Conservation (phyloP, 2,329 filamentous ascomycete species). For the Paracoccidioides brasiliensis region DNA sequence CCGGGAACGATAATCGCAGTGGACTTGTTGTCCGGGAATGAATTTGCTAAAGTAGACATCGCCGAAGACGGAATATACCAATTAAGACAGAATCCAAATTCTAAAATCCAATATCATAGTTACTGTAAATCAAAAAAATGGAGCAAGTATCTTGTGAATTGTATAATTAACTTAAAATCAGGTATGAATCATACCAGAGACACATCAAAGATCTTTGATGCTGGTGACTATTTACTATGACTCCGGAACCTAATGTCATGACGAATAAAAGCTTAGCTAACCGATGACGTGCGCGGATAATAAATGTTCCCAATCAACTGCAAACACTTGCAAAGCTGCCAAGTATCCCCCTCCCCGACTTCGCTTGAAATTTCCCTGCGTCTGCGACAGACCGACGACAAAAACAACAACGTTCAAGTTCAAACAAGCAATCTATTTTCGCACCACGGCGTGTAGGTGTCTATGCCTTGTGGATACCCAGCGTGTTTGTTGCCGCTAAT, state of each 20-base stretch:
- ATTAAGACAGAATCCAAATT: background rate
- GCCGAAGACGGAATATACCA: constrained; percentile 7
- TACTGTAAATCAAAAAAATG: background rate
- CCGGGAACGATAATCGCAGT: constrained; percentile 63
- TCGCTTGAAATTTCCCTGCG: background rate
- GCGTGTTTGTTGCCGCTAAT: background rate
- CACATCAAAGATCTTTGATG: too few relatives aligned
- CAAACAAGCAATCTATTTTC: too few relatives aligned
- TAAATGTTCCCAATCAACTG: background rate
- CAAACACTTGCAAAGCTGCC: constrained; percentile 13
- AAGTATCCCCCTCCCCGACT: background rate
- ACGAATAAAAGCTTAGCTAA: background rate
- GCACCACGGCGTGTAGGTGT: background rate
- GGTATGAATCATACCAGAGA: too few relatives aligned
- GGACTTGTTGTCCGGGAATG: constrained; percentile 41
- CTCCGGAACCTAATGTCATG: background rate
- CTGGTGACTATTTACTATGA: too few relatives aligned
- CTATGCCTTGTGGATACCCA: background rate
- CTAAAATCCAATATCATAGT: background rate
- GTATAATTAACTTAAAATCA: too few relatives aligned
- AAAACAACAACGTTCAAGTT: background rate
- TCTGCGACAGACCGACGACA: background rate
- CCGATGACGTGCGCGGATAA: background rate
- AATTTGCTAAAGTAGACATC: constrained; percentile 46
- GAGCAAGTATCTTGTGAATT: background rate